Conservation (phyloP, 305 asterid species). For the Fraxinus paxiana region DNA sequence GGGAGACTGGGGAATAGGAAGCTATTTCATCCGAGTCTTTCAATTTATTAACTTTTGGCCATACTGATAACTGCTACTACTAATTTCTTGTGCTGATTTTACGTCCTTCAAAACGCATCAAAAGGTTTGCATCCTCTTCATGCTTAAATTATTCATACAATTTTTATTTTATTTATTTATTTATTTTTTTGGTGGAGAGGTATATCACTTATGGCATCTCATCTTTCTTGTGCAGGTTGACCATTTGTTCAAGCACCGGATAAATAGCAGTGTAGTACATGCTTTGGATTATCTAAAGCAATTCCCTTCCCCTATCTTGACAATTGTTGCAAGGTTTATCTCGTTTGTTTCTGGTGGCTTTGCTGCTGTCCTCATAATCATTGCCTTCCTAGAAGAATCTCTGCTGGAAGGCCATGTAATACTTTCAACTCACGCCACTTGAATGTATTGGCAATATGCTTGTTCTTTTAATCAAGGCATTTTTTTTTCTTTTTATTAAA, state of each 20-base stretch:
- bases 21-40: neutral
- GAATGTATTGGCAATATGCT: neutral
- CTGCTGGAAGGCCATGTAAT: conserved; percentile 98
- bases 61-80: neutral
- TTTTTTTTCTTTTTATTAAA: conserved; percentile 8
- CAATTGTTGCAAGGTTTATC: conserved; percentile 63
- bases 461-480: neutral
- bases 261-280: conserved; percentile 39
- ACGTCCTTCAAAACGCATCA: conserved; percentile 1
- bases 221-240: conserved; percentile 34
- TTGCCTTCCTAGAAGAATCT: conserved; percentile 89
- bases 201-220: neutral
- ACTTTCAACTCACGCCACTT: conserved; percentile 14
- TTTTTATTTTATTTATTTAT: neutral
- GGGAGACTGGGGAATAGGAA: neutral
- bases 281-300: conserved; percentile 51
- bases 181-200: conserved; percentile 8
- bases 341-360: conserved; percentile 96
- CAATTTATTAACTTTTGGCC: neutral
- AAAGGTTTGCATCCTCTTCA: neutral
- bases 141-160: neutral
- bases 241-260: conserved; percentile 51
- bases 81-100: neutral
- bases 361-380: conserved; percentile 93
- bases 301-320: conserved; percentile 46